Evolutionary conservation across 2,329 filamentous ascomycete genomes (phyloP), one percentile per base, ranked within the genome.

Genomic region (Apiospora phragmitis): DNA sequence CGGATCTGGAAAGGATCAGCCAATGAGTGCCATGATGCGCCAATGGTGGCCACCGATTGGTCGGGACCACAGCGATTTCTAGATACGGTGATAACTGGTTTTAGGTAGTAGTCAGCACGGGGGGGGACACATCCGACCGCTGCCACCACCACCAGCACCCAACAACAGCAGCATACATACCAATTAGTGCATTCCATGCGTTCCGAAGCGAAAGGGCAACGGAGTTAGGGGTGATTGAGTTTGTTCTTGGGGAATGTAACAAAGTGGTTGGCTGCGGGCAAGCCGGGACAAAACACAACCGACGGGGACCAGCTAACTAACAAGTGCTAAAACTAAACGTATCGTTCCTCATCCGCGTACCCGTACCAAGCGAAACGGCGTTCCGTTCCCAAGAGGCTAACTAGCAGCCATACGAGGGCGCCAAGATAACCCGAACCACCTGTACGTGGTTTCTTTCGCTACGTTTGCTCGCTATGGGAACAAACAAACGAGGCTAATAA

Each of bases 321-420:
- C 45, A n/a, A 47, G 45, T n/a, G 18, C 21, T 7, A 14, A 55
- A 59, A 59, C 51, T 35, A 32, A 51, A n/a, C n/a, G 51, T 21
- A n/a, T 59, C 51, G 51, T 32, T 59, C 51, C 16, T 32, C 21
- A 59, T 35, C 51, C 47, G 47, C 51, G 29, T 59, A 59, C 51
- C 51, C 51, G 29, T 59, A 59, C 51, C 51, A 59, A 59, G 51
- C 51, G 29, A 59, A 59, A 59, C 51, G 51, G 51, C 51, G 29
- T 59, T 59, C 51, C 51, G 51, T 59, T 35, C 16, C 51, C 51
- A 35, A 32, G 18, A 18, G 16, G 14, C 51, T 35, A 59, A 21
- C 51, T 21, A 21, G 7, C 51, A 35, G 51, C 51, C 51, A 59
- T 59, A 35, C 26, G 29, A 35, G 29, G 14, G 26, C 29, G 51